Evolutionary conservation across 2,329 filamentous ascomycete genomes (phyloP).

Genomic region (Colletotrichum filicis): DNA sequence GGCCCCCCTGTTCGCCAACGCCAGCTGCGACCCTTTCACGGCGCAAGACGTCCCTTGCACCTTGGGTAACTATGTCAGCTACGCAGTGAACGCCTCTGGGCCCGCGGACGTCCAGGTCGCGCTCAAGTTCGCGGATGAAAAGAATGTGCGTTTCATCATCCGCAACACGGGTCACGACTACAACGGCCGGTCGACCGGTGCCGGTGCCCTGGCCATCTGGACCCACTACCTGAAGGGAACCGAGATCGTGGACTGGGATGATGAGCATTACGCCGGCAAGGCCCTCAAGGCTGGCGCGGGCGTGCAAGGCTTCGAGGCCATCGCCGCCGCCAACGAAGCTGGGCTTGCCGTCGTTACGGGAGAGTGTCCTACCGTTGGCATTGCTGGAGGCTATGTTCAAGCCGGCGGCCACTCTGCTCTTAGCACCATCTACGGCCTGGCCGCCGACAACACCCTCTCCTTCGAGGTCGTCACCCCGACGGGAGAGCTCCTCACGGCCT

Average conservation of each 20-base stretch:
- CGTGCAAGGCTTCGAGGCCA: constrained; percentile 57
- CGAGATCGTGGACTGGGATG: constrained; percentile 44
- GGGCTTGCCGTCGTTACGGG: constrained; percentile 59
- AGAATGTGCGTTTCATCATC: constrained; percentile 50
- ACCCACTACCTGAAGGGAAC: constrained; percentile 58
- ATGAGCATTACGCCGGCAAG: constrained; percentile 56
- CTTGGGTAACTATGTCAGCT: constrained; percentile 46
- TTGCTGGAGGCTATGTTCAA: constrained; percentile 64
- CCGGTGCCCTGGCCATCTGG: constrained; percentile 60
- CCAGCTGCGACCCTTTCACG: constrained; percentile 42
- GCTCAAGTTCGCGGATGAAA: constrained; percentile 50
- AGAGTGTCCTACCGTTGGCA: constrained; percentile 60
- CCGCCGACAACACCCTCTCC: constrained; percentile 70
- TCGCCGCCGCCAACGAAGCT: constrained; percentile 50
- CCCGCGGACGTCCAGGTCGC: constrained; percentile 47
- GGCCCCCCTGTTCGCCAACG: constrained; percentile 43
- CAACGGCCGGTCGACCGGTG: constrained; percentile 62
- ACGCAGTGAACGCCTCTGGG: constrained; percentile 37
- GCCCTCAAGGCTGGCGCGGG: constrained; percentile 66
- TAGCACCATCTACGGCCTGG: constrained; percentile 63
- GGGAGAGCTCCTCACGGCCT: constrained; percentile 62
- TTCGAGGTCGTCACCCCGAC: constrained; percentile 65
- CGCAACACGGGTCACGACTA: constrained; percentile 47
- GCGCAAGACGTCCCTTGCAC: constrained; percentile 49
- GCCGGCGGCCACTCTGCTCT: constrained; percentile 64